These are phyloP conservation scores for Oryza rufipogon DNA, from an alignment of 176 grass and related monocot genomes.

Conservation along the genomic window DNA sequence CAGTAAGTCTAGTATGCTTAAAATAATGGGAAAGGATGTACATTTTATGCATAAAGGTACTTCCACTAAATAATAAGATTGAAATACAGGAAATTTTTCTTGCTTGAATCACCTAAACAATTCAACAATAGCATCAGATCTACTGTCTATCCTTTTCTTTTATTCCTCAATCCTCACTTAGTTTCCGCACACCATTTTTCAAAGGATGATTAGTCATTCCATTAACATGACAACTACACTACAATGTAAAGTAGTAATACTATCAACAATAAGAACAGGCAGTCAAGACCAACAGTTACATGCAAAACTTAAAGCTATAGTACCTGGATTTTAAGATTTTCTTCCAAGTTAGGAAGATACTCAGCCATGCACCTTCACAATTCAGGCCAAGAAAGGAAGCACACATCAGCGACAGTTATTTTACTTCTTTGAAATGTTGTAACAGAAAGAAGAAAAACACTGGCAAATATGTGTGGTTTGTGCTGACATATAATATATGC, in stretches of 20 bases:
- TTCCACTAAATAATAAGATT: slow-evolving; percentile 6
- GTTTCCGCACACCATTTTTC: not conserved
- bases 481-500: not conserved
- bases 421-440: slow-evolving; percentile 20
- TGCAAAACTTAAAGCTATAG: slow-evolving; percentile 24
- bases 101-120: slow-evolving; percentile 11
- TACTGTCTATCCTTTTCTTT: slow-evolving; percentile 18
- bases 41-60: not conserved
- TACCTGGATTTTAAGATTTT: slow-evolving; percentile 70
- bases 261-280: not conserved
- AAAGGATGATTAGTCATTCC: not conserved
- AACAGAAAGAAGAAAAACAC: slow-evolving; percentile 17
- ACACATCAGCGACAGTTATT: not conserved
- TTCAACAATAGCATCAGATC: not conserved
- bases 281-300: slow-evolving; percentile 7
- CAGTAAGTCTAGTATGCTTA: not conserved
- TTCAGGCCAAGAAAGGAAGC: slow-evolving; percentile 28
- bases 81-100: slow-evolving; percentile 13
- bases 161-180: not conserved
- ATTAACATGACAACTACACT: slow-evolving; percentile 23
- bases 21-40: slow-evolving; percentile 8
- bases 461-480: not conserved
- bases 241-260: slow-evolving; percentile 14
- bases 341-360: slow-evolving; percentile 83
- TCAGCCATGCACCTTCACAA: slow-evolving; percentile 85